Conservation (phyloP, 257 asterid genomes). For the Ehretia macrophylla region DNA sequence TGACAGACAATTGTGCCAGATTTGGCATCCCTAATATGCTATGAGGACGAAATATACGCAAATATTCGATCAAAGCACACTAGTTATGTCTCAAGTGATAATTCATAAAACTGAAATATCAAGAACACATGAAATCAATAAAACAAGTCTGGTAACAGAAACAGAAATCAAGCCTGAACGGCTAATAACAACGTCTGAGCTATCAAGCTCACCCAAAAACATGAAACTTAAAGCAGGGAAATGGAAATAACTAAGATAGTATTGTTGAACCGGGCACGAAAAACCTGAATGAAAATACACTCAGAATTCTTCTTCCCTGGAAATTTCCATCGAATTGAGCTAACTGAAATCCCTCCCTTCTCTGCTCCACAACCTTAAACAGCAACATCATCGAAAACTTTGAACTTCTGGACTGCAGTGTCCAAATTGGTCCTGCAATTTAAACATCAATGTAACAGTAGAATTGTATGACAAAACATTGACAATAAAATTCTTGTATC, state of each 20-base stretch:
- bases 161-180: conserved; percentile 23
- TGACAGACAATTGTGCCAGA: conserved; percentile 7
- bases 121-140: conserved; percentile 8
- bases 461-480: too few relatives aligned
- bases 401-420: conserved; percentile 9
- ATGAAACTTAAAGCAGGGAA: conserved; percentile 22
- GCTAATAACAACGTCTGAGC: conserved; percentile 31
- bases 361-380: conserved; percentile 17
- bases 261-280: conserved; percentile 36
- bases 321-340: conserved; percentile 36
- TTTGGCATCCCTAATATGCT: conserved; percentile 17
- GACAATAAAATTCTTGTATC: neutral
- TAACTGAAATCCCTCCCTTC: conserved; percentile 36
- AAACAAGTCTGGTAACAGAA: conserved; percentile 25
- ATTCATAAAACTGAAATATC: conserved; percentile 20
- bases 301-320: conserved; percentile 41
- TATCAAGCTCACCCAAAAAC: conserved; percentile 39
- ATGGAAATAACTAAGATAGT: conserved; percentile 29
- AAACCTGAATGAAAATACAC: conserved; percentile 46
- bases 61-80: conserved; percentile 6
- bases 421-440: conserved; percentile 24
- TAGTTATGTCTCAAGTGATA: conserved; percentile 11
- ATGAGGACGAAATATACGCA: conserved; percentile 1
- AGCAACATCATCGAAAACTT: conserved; percentile 13
- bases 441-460: conserved; percentile 20